Evolutionary conservation across 163 green algal species (phyloP).

Genomic region (Smithsoniella earleae): DNA sequence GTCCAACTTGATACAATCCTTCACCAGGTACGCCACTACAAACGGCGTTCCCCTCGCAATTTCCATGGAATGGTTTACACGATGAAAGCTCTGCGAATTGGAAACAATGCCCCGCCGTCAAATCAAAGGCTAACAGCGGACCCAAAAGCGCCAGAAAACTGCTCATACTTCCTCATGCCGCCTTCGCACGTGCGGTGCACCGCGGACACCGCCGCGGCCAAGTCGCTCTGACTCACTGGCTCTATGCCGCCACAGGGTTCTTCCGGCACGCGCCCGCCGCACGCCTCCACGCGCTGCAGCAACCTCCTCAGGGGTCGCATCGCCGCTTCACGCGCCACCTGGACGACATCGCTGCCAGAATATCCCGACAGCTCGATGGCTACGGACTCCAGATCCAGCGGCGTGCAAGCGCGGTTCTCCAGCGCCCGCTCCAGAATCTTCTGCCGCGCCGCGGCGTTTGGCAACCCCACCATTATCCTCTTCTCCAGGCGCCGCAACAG

Average conservation of each 20-base stretch:
- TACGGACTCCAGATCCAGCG: slow-evolving; percentile 43
- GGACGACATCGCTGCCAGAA: slow-evolving; percentile 59
- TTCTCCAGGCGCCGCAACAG: slow-evolving; percentile 54
- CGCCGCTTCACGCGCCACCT: slow-evolving; percentile 52
- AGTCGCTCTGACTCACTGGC: neutral
- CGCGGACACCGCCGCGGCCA: neutral
- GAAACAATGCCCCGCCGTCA: too few relatives aligned
- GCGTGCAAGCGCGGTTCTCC: slow-evolving; percentile 29
- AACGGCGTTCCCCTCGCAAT: too few relatives aligned
- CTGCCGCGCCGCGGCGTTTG: slow-evolving; percentile 34
- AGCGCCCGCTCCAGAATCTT: slow-evolving; percentile 46
- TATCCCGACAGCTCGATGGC: slow-evolving; percentile 60
- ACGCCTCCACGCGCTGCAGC: too few relatives aligned
- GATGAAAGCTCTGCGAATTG: too few relatives aligned
- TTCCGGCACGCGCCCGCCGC: too few relatives aligned
- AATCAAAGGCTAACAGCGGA: neutral
- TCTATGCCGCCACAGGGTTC: too few relatives aligned
- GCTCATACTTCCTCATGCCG: neutral
- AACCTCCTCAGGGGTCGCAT: slow-evolving; percentile 55
- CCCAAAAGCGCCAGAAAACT: slow-evolving; percentile 8
- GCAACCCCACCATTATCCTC: slow-evolving; percentile 54
- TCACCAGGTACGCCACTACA: too few relatives aligned
- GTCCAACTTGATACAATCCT: too few relatives aligned
- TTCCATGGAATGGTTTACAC: too few relatives aligned
- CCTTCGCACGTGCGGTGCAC: neutral